Conservation (phyloP, 2,329 filamentous ascomycete species). For the Botrytis tulipae region DNA sequence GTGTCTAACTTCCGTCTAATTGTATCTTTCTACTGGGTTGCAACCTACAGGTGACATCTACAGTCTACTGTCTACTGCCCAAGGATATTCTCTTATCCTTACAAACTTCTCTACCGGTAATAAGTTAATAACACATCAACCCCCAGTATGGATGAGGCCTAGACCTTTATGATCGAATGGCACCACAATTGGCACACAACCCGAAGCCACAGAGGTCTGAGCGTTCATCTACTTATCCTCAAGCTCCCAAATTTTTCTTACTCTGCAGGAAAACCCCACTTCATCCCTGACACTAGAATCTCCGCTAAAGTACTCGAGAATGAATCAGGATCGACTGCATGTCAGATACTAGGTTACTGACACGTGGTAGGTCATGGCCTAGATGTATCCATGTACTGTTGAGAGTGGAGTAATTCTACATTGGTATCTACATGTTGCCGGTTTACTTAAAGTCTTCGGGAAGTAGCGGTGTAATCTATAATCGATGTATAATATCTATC, state of each 20-base stretch:
- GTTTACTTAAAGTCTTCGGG: background rate
- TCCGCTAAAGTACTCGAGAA: constrained; percentile 7
- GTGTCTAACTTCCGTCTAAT: background rate
- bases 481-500: background rate
- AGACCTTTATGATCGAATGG: background rate
- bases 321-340: constrained; percentile 22
- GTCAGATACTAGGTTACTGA: constrained; percentile 20
- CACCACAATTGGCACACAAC: constrained; percentile 4
- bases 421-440: background rate
- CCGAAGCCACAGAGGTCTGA: constrained; percentile 5
- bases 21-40: background rate
- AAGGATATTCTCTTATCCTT: background rate
- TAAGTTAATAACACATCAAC: background rate
- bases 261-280: background rate
- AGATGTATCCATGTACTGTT: constrained; percentile 1
- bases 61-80: background rate
- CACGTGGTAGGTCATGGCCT: constrained; percentile 17
- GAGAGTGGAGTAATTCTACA: background rate
- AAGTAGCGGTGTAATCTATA: constrained; percentile 13
- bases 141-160: background rate
- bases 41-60: background rate
- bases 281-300: background rate
- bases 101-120: background rate
- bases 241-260: background rate
- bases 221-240: constrained; percentile 1